Evolutionary conservation across 164 flowering plant genomes (phyloP).

Genomic region (Sedum album): DNA sequence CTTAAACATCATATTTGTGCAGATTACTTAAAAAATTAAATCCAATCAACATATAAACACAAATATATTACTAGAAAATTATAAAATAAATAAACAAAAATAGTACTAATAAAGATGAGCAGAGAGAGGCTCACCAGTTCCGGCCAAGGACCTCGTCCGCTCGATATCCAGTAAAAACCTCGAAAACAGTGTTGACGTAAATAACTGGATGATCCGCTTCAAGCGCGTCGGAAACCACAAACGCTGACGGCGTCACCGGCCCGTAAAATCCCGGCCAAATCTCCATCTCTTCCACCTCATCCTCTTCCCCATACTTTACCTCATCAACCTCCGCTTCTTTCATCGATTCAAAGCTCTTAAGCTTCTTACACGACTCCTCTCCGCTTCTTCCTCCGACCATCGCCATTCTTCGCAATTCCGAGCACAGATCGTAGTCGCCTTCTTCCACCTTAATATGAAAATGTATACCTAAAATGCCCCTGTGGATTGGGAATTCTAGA

Average conservation of each 20-base stretch:
- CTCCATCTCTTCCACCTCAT: constrained; percentile 18
- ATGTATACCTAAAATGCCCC: not conserved
- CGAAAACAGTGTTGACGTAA: constrained; percentile 74
- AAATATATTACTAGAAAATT: not conserved
- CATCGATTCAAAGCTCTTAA: not conserved
- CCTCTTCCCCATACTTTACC: constrained; percentile 16
- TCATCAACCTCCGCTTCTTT: not conserved
- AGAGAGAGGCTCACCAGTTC: constrained; percentile 42
- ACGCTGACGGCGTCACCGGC: constrained; percentile 52
- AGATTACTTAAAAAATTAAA: not conserved
- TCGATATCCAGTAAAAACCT: constrained; percentile 65
- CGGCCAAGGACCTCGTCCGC: constrained; percentile 85
- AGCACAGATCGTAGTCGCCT: not conserved
- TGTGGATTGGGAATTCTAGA: not conserved
- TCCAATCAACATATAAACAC: not conserved
- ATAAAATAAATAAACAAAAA: not conserved
- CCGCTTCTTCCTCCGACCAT: not conserved
- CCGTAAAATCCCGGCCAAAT: constrained; percentile 34
- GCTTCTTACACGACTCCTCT: not conserved
- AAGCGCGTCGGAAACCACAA: constrained; percentile 77
- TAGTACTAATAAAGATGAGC: not conserved
- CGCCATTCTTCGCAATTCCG: not conserved
- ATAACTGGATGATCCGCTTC: constrained; percentile 77
- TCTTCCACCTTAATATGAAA: not conserved
- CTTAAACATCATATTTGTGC: not conserved